These are phyloP conservation scores for Calonectria henricotiae DNA, from an alignment of 2,329 filamentous ascomycete genomes.

Conservation along the genomic window DNA sequence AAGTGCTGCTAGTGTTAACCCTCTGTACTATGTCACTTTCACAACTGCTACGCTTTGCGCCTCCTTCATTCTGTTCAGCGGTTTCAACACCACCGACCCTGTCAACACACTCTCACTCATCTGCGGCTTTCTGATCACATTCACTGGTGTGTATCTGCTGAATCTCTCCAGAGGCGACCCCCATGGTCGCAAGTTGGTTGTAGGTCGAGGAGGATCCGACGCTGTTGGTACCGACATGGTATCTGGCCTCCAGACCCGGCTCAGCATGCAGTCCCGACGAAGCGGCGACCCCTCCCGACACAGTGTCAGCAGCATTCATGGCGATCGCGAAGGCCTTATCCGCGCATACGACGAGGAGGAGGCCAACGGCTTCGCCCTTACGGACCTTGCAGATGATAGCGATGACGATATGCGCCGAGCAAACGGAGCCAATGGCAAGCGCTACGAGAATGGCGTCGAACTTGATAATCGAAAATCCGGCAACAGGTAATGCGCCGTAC, in stretches of 20 bases:
- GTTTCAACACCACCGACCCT: slow-evolving; percentile 94
- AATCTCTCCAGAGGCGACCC: slow-evolving; percentile 96
- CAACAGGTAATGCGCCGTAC: slow-evolving; percentile 52
- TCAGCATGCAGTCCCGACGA: slow-evolving; percentile 92
- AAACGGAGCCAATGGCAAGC: slow-evolving; percentile 62
- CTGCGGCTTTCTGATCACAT: slow-evolving; percentile 94
- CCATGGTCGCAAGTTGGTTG: slow-evolving; percentile 79
- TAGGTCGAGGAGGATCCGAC: slow-evolving; percentile 77
- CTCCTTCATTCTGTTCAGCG: slow-evolving; percentile 95
- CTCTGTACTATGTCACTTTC: slow-evolving; percentile 97
- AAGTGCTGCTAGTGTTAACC: slow-evolving; percentile 81
- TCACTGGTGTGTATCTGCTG: slow-evolving; percentile 94
- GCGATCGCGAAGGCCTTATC: slow-evolving; percentile 87
- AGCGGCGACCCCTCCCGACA: slow-evolving; percentile 78
- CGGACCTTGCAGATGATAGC: slow-evolving; percentile 84
- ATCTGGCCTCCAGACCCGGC: slow-evolving; percentile 88
- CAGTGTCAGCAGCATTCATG: slow-evolving; percentile 76
- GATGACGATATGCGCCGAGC: slow-evolving; percentile 71
- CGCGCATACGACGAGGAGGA: slow-evolving; percentile 91
- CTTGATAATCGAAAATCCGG: slow-evolving; percentile 66
- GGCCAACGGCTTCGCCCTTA: slow-evolving; percentile 80
- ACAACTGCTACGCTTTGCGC: slow-evolving; percentile 94
- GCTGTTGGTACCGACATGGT: slow-evolving; percentile 93
- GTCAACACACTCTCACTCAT: slow-evolving; percentile 95
- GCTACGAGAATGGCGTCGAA: slow-evolving; percentile 65